Conservation (phyloP, 805 yeast species). For the Geotrichum ghanense region DNA sequence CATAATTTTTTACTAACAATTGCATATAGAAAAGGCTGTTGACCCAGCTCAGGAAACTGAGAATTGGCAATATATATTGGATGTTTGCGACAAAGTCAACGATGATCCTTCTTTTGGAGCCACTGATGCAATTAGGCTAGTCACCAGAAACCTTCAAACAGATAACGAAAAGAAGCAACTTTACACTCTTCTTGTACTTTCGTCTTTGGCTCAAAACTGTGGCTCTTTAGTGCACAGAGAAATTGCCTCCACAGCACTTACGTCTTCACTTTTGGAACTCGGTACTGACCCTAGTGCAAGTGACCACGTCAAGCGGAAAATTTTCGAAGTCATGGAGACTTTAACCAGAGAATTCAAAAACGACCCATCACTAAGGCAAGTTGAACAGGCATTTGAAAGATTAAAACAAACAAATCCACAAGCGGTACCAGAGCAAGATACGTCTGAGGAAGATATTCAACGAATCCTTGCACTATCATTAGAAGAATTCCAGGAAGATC, state of each 20-base stretch:
- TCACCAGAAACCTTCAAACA: slow-evolving; percentile 37
- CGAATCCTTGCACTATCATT: slow-evolving; percentile 62
- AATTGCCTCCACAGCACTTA: slow-evolving; percentile 47
- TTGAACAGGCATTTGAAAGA: slow-evolving; percentile 48
- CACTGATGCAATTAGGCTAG: slow-evolving; percentile 33
- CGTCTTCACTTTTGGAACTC: slow-evolving; percentile 36
- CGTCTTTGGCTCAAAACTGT: slow-evolving; percentile 65
- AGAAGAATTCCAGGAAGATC: slow-evolving; percentile 2
- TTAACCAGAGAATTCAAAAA: slow-evolving; percentile 49
- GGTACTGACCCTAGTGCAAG: slow-evolving; percentile 49
- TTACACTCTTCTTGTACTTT: slow-evolving; percentile 39
- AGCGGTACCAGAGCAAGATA: slow-evolving; percentile 29
- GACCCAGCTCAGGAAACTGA: slow-evolving; percentile 53
- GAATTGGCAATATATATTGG: slow-evolving; percentile 55
- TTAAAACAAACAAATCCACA: slow-evolving; percentile 28
- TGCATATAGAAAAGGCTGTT: slow-evolving; percentile 38
- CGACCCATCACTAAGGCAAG: slow-evolving; percentile 68
- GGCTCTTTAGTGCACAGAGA: slow-evolving; percentile 57
- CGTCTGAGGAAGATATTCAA: slow-evolving; percentile 73
- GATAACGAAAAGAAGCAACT: slow-evolving; percentile 56
- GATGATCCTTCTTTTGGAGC: slow-evolving; percentile 49
- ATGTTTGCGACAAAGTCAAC: slow-evolving; percentile 55
- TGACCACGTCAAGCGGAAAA: slow-evolving; percentile 48
- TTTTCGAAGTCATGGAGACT: slow-evolving; percentile 59
- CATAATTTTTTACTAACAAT: background rate